A percentile compares a stretch with the other conserved stretches of the same genome.
Conservation (phyloP, 2,329 filamentous ascomycete species). For the Calonectria pseudoturangicola region DNA sequence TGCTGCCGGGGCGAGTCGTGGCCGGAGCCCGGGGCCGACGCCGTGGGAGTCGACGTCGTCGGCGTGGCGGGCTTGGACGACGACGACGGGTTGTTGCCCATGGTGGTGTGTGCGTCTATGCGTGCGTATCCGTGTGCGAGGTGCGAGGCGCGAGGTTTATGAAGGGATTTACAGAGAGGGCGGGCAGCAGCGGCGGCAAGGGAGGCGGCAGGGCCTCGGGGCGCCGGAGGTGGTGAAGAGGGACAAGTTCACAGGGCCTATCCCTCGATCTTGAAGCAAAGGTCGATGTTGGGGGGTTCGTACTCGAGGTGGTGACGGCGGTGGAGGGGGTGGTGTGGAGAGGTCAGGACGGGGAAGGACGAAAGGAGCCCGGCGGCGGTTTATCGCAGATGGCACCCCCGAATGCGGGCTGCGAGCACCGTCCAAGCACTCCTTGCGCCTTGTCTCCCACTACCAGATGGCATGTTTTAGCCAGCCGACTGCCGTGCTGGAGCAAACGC, state of each 20-base stretch:
- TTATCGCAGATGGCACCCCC: conserved; percentile 34
- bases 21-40: conserved; percentile 52
- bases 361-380: conserved; percentile 29
- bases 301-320: conserved; percentile 8
- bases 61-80: conserved; percentile 61
- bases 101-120: conserved; percentile 44
- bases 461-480: not conserved
- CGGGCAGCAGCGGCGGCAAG: not conserved
- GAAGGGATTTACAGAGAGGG: not conserved
- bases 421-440: conserved; percentile 6
- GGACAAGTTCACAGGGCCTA: not conserved
- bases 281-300: conserved; percentile 7
- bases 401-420: conserved; percentile 4
- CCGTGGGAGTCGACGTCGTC: conserved; percentile 49
- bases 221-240: not conserved
- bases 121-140: not conserved
- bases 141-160: not conserved
- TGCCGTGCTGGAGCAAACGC: not conserved
- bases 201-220: conserved; percentile 15
- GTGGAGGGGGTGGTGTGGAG: conserved; percentile 30
- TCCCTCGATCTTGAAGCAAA: conserved; percentile 7
- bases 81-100: conserved; percentile 64
- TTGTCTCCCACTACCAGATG: not conserved
- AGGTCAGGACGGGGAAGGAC: conserved; percentile 30
- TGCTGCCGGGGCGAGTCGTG: conserved; percentile 58